A percentile compares a stretch with the other conserved stretches of the same genome.
phyloP scores from a whole-genome alignment of 352 stramenopile genomes.

The Pythium phragmitis region DNA sequence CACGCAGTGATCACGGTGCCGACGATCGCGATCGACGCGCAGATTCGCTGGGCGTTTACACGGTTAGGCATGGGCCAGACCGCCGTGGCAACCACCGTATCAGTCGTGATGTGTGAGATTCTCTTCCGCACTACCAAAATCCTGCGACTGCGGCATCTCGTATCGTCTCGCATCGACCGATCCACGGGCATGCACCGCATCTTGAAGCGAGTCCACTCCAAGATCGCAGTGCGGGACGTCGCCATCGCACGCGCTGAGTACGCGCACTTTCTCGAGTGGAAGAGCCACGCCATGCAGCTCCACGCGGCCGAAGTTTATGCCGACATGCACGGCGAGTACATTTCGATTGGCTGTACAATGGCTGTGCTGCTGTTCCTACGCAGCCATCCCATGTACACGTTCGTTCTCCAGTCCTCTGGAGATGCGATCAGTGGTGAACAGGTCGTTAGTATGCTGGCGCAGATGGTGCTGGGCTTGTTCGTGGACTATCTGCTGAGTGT shows the following conservation, averaged over 20 bases:
- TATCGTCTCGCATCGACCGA: slow-evolving; percentile 24
- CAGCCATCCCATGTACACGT: slow-evolving; percentile 29
- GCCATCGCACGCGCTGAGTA: slow-evolving; percentile 31
- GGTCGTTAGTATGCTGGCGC: slow-evolving; percentile 16
- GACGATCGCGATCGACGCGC: slow-evolving; percentile 33
- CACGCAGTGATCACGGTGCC: slow-evolving; percentile 29
- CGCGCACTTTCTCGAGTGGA: slow-evolving; percentile 40
- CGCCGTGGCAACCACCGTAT: slow-evolving; percentile 8
- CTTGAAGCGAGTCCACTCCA: slow-evolving; percentile 35
- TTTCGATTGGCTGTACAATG: slow-evolving; percentile 40
- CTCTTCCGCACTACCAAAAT: slow-evolving; percentile 43
- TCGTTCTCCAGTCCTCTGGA: background rate
- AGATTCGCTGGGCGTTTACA: slow-evolving; percentile 34
- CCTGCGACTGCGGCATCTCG: slow-evolving; percentile 25
- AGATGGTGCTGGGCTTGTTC: slow-evolving; percentile 4
- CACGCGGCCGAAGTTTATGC: slow-evolving; percentile 48
- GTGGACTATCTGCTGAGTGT: slow-evolving; percentile 35
- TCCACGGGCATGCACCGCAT: slow-evolving; percentile 33
- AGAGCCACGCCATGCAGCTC: slow-evolving; percentile 31
- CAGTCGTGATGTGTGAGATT: slow-evolving; percentile 34
- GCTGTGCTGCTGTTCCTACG: slow-evolving; percentile 26
- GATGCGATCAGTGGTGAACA: background rate
- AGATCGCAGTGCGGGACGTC: slow-evolving; percentile 25
- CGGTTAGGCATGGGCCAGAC: slow-evolving; percentile 24
- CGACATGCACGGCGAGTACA: slow-evolving; percentile 53